Percentiles rank a stretch among this genome's conserved stretches.
These are phyloP conservation scores for Physocladia obscura DNA, from an alignment of 192 early-diverging fungal genomes.

Conservation along the genomic window DNA sequence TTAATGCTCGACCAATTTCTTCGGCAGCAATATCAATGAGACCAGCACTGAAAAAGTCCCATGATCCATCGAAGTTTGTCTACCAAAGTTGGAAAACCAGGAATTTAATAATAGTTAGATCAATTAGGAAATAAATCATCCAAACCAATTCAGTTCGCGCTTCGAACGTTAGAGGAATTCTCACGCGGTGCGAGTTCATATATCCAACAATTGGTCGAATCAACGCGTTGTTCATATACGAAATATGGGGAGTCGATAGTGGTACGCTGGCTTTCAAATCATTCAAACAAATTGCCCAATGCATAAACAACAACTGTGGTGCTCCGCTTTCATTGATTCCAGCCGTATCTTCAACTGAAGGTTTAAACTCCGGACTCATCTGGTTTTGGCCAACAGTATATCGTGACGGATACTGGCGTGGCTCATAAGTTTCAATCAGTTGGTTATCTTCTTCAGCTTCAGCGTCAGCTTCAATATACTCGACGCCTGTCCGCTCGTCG, in stretches of 20 bases:
- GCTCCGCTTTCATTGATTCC: background rate
- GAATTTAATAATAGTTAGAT: background rate
- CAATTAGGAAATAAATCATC: background rate
- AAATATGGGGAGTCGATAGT: conserved; percentile 63
- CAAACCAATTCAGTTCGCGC: conserved; percentile 72
- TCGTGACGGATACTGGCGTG: conserved; percentile 19
- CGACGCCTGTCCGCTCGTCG: background rate
- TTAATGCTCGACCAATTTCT: conserved; percentile 81
- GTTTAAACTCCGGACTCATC: background rate
- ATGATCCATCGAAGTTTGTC: conserved; percentile 89
- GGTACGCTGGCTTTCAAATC: conserved; percentile 90
- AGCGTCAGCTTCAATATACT: conserved; percentile 13
- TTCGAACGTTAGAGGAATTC: conserved; percentile 78
- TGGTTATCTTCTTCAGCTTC: background rate
- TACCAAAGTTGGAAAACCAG: background rate
- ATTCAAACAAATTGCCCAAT: conserved; percentile 82
- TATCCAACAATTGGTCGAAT: conserved; percentile 92
- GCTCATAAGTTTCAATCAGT: background rate
- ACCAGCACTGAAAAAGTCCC: conserved; percentile 84
- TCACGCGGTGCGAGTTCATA: conserved; percentile 88
- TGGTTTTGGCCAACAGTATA: background rate
- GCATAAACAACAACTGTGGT: conserved; percentile 56
- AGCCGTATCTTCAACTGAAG: background rate
- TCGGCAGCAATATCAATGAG: conserved; percentile 73
- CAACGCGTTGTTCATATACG: conserved; percentile 78